Percentiles rank a stretch among this genome's conserved stretches.
Evolutionary conservation across 1,284 basidiomycete species (phyloP).

Genomic region (Pascua sp.): DNA sequence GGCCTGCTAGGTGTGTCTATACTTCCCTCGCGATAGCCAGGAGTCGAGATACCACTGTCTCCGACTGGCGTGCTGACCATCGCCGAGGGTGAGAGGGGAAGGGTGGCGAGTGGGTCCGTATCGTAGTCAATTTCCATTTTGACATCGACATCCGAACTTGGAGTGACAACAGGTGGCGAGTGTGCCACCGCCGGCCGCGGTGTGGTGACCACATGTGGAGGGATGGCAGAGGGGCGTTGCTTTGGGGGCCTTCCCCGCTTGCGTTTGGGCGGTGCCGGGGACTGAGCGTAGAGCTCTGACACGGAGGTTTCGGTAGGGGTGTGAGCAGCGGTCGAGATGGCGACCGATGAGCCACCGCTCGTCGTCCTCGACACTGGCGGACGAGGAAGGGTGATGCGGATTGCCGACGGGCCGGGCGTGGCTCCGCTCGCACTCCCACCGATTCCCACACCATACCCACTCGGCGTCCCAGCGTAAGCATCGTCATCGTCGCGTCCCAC

Average conservation of each 20-base stretch:
- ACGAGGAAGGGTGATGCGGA: no score
- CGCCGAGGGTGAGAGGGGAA: slow-evolving; percentile 13
- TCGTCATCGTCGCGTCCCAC: no score
- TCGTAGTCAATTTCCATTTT: slow-evolving; percentile 13
- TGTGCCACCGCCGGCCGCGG: slow-evolving; percentile 6
- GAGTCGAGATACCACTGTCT: slow-evolving; percentile 1
- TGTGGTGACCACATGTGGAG: slow-evolving; percentile 16
- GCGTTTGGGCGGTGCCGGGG: slow-evolving; percentile 3
- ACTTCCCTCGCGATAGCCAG: slow-evolving; percentile 3
- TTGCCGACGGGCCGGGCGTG: no score
- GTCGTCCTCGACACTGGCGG: no score
- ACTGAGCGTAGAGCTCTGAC: no score
- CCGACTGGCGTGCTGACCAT: slow-evolving; percentile 1
- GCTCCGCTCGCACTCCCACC: no score
- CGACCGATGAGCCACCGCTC: no score
- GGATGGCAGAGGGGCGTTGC: slow-evolving; percentile 16
- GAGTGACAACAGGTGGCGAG: slow-evolving; percentile 1
- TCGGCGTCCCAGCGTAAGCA: no score
- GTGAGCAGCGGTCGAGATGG: no score
- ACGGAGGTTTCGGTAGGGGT: no score
- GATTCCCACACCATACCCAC: no score
- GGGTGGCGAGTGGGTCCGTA: slow-evolving; percentile 13
- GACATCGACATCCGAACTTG: slow-evolving; percentile 8
- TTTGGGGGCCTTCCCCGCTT: slow-evolving; percentile 15
- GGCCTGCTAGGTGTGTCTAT: slow-evolving; percentile 18